Evolutionary conservation across 768 basidiomycete species (phyloP), one percentile per base, ranked within the genome.

Genomic region (Paxillus ammoniavirescens): DNA sequence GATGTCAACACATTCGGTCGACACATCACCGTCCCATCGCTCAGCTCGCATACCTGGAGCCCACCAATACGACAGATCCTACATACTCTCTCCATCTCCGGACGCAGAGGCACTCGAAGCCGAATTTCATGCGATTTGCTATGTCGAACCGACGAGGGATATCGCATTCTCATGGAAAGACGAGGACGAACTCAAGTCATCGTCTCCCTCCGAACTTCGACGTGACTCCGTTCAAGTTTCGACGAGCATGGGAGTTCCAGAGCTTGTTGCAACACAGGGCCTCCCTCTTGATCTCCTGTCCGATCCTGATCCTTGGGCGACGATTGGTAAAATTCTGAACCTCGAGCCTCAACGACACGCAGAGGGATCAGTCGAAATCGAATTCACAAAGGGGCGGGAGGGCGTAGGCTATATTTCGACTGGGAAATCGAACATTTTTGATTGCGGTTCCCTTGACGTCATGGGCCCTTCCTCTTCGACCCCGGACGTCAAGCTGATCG

Each of bases 271-370:
- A n/a, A 40, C 35, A 38, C n/a, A 23, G 12, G 21, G 42, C 17
- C 35, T 57, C 40, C 55, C 57, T 18, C 46, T 71, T 15, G 55
- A 69, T 52, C 60, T 71, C 53, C 53, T 69, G 26, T 58, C 61
- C n/a, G 68, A 69, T 50, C 67, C 68, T 5, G 57, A 65, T 44
- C 68, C 68, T 13, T 69, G 68, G 68, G 59, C 61, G 43, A 64
- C 67, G 18, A 71, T 69, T n/a, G 61, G 60, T 26, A 64, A 28
- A 26, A 65, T 71, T 3, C 44, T 69, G 18, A 49, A 58, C n/a
- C 57, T 69, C 40, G 3, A 53, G 26, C 47, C 49, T 3, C 31
- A 45, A 36, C 40, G 36, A 48, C 41, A 38, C 9, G 14, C 37
- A n/a, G 23, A 10, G 1, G 54, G 40, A 8, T 31, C 43, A 17